Conservation (phyloP, 2,329 filamentous ascomycete genomes). For the Colletotrichum sp. region DNA sequence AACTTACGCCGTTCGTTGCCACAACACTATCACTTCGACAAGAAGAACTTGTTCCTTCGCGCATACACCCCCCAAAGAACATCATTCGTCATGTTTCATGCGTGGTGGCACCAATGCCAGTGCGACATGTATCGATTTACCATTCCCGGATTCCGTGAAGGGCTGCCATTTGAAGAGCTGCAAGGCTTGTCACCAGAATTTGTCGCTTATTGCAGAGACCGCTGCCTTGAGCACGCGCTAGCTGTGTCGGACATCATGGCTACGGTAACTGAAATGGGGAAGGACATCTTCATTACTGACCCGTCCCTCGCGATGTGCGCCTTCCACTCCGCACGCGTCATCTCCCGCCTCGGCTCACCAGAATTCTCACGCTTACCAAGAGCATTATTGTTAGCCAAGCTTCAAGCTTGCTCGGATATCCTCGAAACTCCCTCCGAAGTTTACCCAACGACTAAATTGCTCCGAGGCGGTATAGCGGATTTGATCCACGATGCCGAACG, state of each 20-base stretch:
- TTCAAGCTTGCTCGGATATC: conserved; percentile 5
- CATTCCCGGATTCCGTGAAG: conserved; percentile 21
- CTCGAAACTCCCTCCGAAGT: conserved; percentile 1
- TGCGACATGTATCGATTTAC: conserved; percentile 29
- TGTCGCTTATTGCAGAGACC: neutral
- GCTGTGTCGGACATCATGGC: conserved; percentile 5
- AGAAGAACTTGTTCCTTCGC: conserved; percentile 23
- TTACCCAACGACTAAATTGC: conserved; percentile 7
- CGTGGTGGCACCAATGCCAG: conserved; percentile 30
- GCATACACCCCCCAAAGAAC: conserved; percentile 26
- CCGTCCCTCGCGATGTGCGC: conserved; percentile 15
- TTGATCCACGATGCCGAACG: conserved; percentile 13
- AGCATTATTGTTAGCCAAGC: neutral
- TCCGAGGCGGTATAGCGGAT: conserved; percentile 2
- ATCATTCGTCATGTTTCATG: conserved; percentile 27
- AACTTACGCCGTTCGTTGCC: conserved; percentile 16
- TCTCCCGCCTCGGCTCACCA: neutral
- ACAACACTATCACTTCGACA: conserved; percentile 16
- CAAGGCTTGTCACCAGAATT: neutral
- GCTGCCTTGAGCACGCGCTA: conserved; percentile 15
- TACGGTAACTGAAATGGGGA: neutral
- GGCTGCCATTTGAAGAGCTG: neutral
- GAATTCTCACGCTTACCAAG: conserved; percentile 1
- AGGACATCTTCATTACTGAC: conserved; percentile 13
- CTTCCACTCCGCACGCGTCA: conserved; percentile 16